These are phyloP conservation scores for Ailanthus altissimus DNA, from an alignment of 345 rosid species.

Conservation along the genomic window DNA sequence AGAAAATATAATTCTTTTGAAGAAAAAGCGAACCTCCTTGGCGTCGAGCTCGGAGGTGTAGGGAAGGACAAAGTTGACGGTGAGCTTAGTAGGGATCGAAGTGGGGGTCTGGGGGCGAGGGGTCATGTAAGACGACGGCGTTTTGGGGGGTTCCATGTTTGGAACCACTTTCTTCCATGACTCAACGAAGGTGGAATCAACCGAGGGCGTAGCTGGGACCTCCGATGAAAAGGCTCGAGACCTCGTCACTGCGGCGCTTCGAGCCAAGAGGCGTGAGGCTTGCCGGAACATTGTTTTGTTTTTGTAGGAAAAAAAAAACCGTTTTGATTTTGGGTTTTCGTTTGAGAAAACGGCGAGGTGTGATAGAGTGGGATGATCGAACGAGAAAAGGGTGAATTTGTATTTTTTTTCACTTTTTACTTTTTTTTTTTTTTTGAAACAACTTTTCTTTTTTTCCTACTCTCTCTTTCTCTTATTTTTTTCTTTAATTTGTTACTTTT, in stretches of 20 bases:
- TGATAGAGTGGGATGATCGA: background rate
- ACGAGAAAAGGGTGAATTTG: background rate
- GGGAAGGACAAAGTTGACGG: conserved; percentile 88
- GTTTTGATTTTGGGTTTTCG: background rate
- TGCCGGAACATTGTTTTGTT: conserved; percentile 45
- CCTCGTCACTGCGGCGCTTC: conserved; percentile 31
- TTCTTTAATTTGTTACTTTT: no score
- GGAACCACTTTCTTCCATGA: conserved; percentile 76
- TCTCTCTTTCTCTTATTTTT: no score
- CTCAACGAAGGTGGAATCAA: conserved; percentile 53
- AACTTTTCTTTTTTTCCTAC: no score
- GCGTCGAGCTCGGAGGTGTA: conserved; percentile 52
- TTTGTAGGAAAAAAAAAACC: no score
- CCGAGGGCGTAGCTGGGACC: conserved; percentile 45
- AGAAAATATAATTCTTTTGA: no score
- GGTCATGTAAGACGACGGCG: conserved; percentile 69
- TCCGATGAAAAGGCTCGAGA: conserved; percentile 55
- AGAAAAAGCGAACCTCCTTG: conserved; percentile 50
- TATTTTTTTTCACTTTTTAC: background rate
- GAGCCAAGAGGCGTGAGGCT: conserved; percentile 51
- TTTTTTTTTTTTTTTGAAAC: background rate
- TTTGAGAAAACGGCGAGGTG: no score
- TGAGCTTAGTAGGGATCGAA: conserved; percentile 73
- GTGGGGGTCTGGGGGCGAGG: conserved; percentile 65
- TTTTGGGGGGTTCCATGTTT: conserved; percentile 73